Percentiles rank a stretch among this genome's conserved stretches.
Conservation (phyloP, 1,284 basidiomycete genomes). For the Erythrobasidium hasegawianum region DNA sequence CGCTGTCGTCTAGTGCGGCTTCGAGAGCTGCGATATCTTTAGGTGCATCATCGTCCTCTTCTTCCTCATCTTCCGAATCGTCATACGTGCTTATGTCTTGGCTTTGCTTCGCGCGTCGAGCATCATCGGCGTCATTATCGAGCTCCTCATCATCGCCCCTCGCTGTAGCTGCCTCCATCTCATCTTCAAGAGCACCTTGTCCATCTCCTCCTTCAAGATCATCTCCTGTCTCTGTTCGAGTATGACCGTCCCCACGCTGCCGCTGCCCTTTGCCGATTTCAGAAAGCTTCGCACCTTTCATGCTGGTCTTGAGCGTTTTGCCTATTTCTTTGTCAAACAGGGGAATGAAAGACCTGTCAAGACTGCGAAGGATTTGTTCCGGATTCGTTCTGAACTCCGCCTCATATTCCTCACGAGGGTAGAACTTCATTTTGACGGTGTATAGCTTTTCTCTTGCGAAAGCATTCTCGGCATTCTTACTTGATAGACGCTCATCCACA, state of each 20-base stretch:
- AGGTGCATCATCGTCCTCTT: slow-evolving; percentile 40
- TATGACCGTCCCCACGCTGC: slow-evolving; percentile 56
- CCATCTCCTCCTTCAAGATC: slow-evolving; percentile 33
- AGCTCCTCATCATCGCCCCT: slow-evolving; percentile 53
- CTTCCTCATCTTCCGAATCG: slow-evolving; percentile 52
- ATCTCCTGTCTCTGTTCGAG: slow-evolving; percentile 53
- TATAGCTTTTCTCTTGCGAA: slow-evolving; percentile 70
- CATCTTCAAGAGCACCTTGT: slow-evolving; percentile 50
- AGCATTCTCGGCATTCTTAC: slow-evolving; percentile 58
- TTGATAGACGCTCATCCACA: slow-evolving; percentile 73
- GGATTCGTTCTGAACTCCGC: slow-evolving; percentile 79
- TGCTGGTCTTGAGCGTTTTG: slow-evolving; percentile 76
- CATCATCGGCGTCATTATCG: slow-evolving; percentile 67
- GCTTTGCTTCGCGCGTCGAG: slow-evolving; percentile 55
- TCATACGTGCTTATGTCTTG: slow-evolving; percentile 46
- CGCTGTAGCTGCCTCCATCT: slow-evolving; percentile 12
- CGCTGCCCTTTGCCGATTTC: slow-evolving; percentile 42
- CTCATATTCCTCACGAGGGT: slow-evolving; percentile 77
- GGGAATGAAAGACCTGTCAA: slow-evolving; percentile 75
- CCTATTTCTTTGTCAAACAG: slow-evolving; percentile 81
- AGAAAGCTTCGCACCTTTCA: slow-evolving; percentile 62
- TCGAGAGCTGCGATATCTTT: slow-evolving; percentile 34
- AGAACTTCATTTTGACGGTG: slow-evolving; percentile 78
- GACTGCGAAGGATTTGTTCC: slow-evolving; percentile 67
- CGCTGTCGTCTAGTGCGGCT: slow-evolving; percentile 44